Evolutionary conservation across 176 grass and related monocot species (phyloP), one percentile per base, ranked within the genome.

Genomic region (Musa schizocarpa): DNA sequence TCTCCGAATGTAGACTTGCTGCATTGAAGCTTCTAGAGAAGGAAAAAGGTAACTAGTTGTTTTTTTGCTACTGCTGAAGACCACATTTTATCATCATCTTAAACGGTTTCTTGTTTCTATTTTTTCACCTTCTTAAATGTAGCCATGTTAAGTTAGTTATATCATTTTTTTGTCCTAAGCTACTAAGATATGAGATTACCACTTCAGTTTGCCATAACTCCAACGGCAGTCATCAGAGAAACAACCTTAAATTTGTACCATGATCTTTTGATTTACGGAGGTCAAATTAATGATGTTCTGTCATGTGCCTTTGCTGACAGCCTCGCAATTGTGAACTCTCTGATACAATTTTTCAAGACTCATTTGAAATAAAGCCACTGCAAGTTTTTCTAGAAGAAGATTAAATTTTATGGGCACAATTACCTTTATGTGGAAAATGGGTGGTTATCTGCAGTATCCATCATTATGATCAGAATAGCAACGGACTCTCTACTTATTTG

Each of bases 21-120:
- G 29, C 75, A 77, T 25, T 77, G 75, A 52, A 52, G 75, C 75
- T 77, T 50, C 50, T 77, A 52, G 43, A 52, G 49, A 77, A 77
- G 19, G 75, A 52, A 77, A 77, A 77, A 65, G 75, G 75, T 77
- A 77, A 19, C n/a, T 52, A 25, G 54, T 52, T 43, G n/a, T 13
- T 1, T 19, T 27, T 13, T 12, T 65, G 0, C 19, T 54, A 14
- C 20, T 73, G n/a, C 23, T 74, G 11, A 9, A 29, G 2, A 56
- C 16, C 12, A 57, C 34, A 43, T 43, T 43, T 43, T 43, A 6
- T n/a, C 14, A 25, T 73, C 2, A 14, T 26, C 50, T 17, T 26
- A 9, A 52, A 43, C 21, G 58, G 11, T 11, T 51, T 76, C 12
- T 21, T 14, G 52, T 64, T 14, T 9, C 17, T 26, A 8, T 21